Base-by-base conservation (phyloP, 352 stramenopile genomes). In the Hyaloperonospora arabidopsidis region DNA sequence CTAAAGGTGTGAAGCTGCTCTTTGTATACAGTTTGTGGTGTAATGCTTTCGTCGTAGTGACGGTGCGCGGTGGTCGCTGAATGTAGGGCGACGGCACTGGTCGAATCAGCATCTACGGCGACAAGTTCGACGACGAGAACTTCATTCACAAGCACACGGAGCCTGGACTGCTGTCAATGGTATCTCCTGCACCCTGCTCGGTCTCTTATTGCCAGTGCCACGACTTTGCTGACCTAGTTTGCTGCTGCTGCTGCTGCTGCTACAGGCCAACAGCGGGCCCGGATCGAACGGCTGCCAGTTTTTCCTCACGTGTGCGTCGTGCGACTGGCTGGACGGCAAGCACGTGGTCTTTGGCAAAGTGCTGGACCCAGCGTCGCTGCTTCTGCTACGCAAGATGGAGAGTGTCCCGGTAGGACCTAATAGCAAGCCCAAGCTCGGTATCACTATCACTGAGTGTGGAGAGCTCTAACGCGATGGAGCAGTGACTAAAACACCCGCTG, bases 281-380 rank as follows among this genome's bases (percentile, higher is more conserved):
- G 89, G 96, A 60, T 95, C 87, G 22, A 98, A 98, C 57, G 86
- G 87, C 35, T 96, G 86, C 64, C 89, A 97, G 63, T 98, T 98
- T 66, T 98, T 97, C 71, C 81, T 98, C 56, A 97, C 91, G 23
- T 97, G 84, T 57, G 88, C 84, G 35, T 87, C 93, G 43, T 93
- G 87, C 54, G 89, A 97, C 59, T 97, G 91, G 92, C 73, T 98
- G 38, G 94, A 98, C 77, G 86, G 85, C 52, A 97, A 97, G 76
- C 95, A 98, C 70, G 79, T 95, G n/a, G 94, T 98, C 12, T 98
- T 98, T 76, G 95, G 95, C 18, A 96, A 96, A 55, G 74, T 96
- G 50, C 68, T 96, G 57, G 87, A 96, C 55, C 64, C 78, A 4
- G 66, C 76, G 35, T 95, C 84, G 32, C 78, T 96, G 63, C 70